Evolutionary conservation across 2,329 filamentous ascomycete genomes (phyloP), one percentile per base, ranked within the genome.

Genomic region (Aspergillus fumigatus): DNA sequence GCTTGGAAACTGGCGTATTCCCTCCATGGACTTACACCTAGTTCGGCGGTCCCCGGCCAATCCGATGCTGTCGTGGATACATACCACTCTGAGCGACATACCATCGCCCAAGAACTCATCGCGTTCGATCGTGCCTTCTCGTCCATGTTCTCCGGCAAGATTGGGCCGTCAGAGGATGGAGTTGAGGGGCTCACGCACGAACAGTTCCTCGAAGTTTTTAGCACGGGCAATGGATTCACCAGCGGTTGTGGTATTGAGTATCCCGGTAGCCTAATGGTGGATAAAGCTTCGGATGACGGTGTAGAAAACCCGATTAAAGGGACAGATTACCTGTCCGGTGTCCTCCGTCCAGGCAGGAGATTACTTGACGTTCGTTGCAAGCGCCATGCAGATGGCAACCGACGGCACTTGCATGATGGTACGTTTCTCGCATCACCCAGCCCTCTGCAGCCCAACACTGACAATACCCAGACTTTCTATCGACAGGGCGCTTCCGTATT

Each of bases 211-310:
- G 58, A 75, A 14, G 67, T 71, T 1, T 75, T 74, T 54, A 72
- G 66, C 32, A 68, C 66, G 4, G 73, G 71, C 26, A 73, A 72
- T 49, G 70, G 70, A 1, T 73, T 75, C 52, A 74, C 72, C 10
- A 74, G 69, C 26, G 74, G 74, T 3, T 74, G 72, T 53, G 73
- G 73, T 17, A 68, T 76, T 11, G 70, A 74, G 45, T 76, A 76
- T 53, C 63, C 65, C 0, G 65, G 68, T 14, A 73, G 67, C 32
- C 40, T 63, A 25, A 62, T 65, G 0, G 67, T 75, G 1, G 55
- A 68, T 8, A 70, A 67, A 35, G 55, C 29, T 4, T 38, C 51
- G n/a, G 54, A 50, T 1, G 60, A 26, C 1, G 53, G 38, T n/a
- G 35, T 9, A 9, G 57, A 53, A 10, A 67, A 68, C 35, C 69